Evolutionary conservation across 345 rosid species (phyloP).

Genomic region (Brassica napus): DNA sequence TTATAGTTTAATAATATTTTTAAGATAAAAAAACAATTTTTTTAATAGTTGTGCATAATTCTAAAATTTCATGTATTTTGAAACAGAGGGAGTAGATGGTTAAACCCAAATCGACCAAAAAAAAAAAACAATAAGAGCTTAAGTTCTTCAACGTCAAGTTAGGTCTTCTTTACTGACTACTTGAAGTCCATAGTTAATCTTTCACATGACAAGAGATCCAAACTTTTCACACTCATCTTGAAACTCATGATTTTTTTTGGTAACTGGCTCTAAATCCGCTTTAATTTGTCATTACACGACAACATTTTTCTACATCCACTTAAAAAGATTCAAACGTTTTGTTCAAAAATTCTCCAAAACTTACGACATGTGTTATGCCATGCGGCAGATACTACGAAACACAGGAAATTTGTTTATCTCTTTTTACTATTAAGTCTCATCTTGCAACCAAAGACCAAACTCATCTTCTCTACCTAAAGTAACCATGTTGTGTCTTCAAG

Average conservation of each 20-base stretch:
- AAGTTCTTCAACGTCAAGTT: not conserved
- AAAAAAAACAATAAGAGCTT: not conserved
- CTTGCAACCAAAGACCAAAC: not conserved
- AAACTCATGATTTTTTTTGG: not conserved
- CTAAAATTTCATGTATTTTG: too few relatives aligned
- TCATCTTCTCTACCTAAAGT: not conserved
- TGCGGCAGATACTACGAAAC: conserved; percentile 41
- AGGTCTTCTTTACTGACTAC: not conserved
- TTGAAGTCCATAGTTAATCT: not conserved
- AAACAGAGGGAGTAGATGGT: not conserved
- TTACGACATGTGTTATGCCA: conserved; percentile 44
- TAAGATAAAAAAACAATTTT: too few relatives aligned
- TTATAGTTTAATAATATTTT: too few relatives aligned
- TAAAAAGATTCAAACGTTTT: conserved; percentile 29
- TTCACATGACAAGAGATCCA: conserved; percentile 10
- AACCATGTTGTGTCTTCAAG: conserved; percentile 30
- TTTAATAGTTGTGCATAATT: too few relatives aligned
- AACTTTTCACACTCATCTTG: not conserved
- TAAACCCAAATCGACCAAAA: not conserved
- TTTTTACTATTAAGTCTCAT: not conserved
- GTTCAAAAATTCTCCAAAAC: conserved; percentile 11
- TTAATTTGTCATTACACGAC: conserved; percentile 20
- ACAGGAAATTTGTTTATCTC: not conserved
- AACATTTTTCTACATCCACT: conserved; percentile 21
- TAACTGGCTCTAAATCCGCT: not conserved